A percentile compares a stretch with the other conserved stretches of the same genome.
These are phyloP conservation scores for Austroboletus eburneus DNA, from an alignment of 768 basidiomycete genomes.

Conservation along the genomic window DNA sequence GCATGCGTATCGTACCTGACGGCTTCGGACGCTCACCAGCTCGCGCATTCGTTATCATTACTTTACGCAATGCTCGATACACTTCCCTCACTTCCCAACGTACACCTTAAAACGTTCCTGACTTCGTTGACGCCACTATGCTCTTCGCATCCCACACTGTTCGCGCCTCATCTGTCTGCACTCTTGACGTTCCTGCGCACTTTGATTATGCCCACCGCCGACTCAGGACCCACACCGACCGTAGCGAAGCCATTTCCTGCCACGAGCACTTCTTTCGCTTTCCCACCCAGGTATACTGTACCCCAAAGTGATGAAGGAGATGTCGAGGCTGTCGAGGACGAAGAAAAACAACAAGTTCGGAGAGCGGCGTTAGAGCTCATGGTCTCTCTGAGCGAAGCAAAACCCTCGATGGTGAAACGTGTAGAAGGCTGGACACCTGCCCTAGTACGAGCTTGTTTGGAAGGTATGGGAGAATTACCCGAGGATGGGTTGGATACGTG, in stretches of 20 bases:
- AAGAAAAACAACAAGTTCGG: constrained; percentile 66
- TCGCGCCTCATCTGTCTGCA: constrained; percentile 64
- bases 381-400: constrained; percentile 73
- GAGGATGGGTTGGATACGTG: constrained; percentile 57
- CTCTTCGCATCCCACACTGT: constrained; percentile 63
- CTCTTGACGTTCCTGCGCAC: constrained; percentile 68
- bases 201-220: constrained; percentile 62
- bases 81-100: constrained; percentile 52
- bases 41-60: constrained; percentile 55
- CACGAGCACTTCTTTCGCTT: constrained; percentile 35
- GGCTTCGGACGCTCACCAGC: constrained; percentile 56
- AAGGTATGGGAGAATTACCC: constrained; percentile 77
- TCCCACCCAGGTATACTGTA: constrained; percentile 32
- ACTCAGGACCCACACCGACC: constrained; percentile 51
- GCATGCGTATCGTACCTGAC: constrained; percentile 68
- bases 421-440: constrained; percentile 68
- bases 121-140: constrained; percentile 68
- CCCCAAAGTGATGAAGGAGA: constrained; percentile 30
- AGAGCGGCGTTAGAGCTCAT: constrained; percentile 79
- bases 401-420: constrained; percentile 62
- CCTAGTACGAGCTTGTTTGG: constrained; percentile 71
- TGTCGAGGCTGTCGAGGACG: constrained; percentile 44
- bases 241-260: constrained; percentile 43
- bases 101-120: constrained; percentile 62
- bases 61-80: constrained; percentile 74